Base-by-base conservation (phyloP, 306 rosid genomes). In the Senna tora region DNA sequence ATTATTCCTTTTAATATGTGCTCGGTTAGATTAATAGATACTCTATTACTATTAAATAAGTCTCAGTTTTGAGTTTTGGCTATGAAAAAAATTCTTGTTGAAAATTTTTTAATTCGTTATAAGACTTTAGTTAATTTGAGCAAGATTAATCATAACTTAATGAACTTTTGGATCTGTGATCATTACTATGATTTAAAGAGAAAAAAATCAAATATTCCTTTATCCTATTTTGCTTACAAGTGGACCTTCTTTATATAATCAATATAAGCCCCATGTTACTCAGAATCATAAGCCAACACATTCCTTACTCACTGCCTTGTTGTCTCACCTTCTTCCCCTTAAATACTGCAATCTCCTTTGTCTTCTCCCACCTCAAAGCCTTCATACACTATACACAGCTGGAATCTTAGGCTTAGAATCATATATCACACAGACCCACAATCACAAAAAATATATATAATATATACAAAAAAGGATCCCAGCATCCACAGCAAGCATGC, bases 231-330 rank as follows among this genome's bases (percentile, higher is more conserved):
- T n/a, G n/a, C 75, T 54, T 11, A 39, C 82, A 69, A 46, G 75
- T 67, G 80, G 78, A 76, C 57, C 68, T 50, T 69, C 65, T 42
- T 33, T 79, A 84, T 56, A 47, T 34, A 58, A 68, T 12, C 52
- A 46, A 25, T 25, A 25, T 25, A 25, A 25, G 33, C 46, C 66
- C 76, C 90, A 82, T 80, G 86, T 80, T 77, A 79, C 59, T 41
- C 47, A 54, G 82, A 77, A 83, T 83, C 81, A 42, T 67, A 73
- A 68, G 70, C 82, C 87, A 77, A 77, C 82, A 80, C 73, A 47
- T 78, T 63, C 75, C 70, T 63, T 63, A 70, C 80, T 79, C 82
- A 75, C 50, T 75, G 85, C 83, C 36, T 76, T 70, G 83, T 73
- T 84, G 86, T 88, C 82, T 81, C 82, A 43, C 65, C 69, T 56